These are phyloP conservation scores for Mortierella sp. DNA, from an alignment of 371 early-diverging fungal genomes.

Conservation along the genomic window DNA sequence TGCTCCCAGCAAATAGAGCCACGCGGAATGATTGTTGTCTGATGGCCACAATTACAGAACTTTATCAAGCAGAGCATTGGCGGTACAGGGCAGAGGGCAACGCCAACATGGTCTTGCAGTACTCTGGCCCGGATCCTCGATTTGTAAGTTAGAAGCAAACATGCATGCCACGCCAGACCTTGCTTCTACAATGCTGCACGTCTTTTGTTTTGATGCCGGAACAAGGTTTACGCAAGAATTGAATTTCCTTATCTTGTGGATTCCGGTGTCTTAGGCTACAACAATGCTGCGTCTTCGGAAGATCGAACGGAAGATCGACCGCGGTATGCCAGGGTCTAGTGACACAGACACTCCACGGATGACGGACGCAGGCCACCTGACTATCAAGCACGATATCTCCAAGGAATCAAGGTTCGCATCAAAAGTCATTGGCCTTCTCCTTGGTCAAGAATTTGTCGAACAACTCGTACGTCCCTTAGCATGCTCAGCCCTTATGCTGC, in stretches of 20 bases:
- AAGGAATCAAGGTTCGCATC: conserved; percentile 24
- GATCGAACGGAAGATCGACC: conserved; percentile 11
- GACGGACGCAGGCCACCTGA: neutral
- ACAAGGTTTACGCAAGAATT: too few species aligned
- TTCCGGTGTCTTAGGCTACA: conserved; percentile 14
- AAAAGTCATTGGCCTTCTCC: conserved; percentile 27
- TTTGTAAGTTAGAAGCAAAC: conserved; percentile 23
- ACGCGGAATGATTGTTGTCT: too few species aligned
- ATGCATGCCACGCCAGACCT: too few species aligned
- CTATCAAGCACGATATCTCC: conserved; percentile 13
- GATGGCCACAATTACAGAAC: conserved; percentile 28
- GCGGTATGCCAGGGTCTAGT: too few species aligned
- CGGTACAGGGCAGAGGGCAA: conserved; percentile 48
- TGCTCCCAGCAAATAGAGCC: too few species aligned
- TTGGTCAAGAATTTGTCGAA: conserved; percentile 42
- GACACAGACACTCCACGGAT: neutral
- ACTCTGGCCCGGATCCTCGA: conserved; percentile 33
- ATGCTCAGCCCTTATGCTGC: too few species aligned
- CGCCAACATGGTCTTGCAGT: conserved; percentile 49
- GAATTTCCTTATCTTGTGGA: neutral
- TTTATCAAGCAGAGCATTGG: conserved; percentile 38
- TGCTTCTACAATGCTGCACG: too few species aligned
- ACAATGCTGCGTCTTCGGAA: conserved; percentile 47
- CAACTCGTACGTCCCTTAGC: conserved; percentile 34
- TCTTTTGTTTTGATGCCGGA: too few species aligned